Evolutionary conservation across 164 flowering plant species (phyloP).

Genomic region (Liquidambar formosana): DNA sequence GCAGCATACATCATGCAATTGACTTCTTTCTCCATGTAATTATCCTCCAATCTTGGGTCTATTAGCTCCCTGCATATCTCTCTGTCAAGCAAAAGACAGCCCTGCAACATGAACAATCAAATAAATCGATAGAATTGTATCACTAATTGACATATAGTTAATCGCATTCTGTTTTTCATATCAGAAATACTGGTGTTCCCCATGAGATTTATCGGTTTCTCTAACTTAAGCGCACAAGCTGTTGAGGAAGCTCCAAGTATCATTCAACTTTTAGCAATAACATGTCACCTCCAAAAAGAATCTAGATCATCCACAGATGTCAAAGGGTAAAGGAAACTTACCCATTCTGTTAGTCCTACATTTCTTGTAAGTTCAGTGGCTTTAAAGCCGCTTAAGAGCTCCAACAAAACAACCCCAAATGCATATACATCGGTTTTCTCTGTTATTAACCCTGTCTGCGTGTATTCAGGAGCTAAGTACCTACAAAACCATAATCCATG

Average conservation of each 20-base stretch:
- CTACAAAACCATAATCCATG: constrained; percentile 12
- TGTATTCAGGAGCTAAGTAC: constrained; percentile 47
- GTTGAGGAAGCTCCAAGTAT: too few relatives aligned
- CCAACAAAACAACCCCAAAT: constrained; percentile 42
- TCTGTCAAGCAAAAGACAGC: constrained; percentile 24
- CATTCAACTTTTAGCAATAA: too few relatives aligned
- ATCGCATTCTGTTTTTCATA: not conserved
- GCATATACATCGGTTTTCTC: constrained; percentile 47
- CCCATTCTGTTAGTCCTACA: constrained; percentile 34
- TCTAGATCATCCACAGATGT: too few relatives aligned
- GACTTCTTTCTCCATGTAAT: constrained; percentile 25
- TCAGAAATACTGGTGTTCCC: too few relatives aligned
- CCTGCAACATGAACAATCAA: constrained; percentile 16
- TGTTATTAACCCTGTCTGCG: constrained; percentile 37
- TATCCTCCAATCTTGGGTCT: constrained; percentile 27
- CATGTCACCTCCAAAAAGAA: too few relatives aligned
- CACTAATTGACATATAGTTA: too few relatives aligned
- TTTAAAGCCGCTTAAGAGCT: constrained; percentile 37
- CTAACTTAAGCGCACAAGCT: too few relatives aligned
- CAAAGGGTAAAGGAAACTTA: constrained; percentile 6
- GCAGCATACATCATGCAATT: constrained; percentile 39
- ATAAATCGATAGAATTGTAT: not conserved
- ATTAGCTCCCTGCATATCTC: constrained; percentile 22
- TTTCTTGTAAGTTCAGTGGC: constrained; percentile 31
- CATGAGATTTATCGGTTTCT: too few relatives aligned